A percentile compares a stretch with the other conserved stretches of the same genome.
Evolutionary conservation across 257 asterid species (phyloP).

Genomic region (Salvia splendens): DNA sequence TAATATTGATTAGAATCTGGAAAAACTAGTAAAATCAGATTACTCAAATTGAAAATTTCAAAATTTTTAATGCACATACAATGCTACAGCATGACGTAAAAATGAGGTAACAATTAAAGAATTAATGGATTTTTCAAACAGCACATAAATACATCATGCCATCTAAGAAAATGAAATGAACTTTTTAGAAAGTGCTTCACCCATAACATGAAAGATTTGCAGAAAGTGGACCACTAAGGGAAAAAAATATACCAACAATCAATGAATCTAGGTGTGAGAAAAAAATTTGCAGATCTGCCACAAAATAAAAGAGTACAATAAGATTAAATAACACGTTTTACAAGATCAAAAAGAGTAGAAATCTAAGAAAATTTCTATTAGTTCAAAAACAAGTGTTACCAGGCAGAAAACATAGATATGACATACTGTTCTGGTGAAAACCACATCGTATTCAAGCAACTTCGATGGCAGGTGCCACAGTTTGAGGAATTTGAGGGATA

Average conservation of each 20-base stretch:
- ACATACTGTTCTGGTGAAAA: background rate
- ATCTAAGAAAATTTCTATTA: background rate
- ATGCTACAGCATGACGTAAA: conserved; percentile 21
- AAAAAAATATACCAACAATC: background rate
- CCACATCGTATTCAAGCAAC: conserved; percentile 23
- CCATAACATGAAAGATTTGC: conserved; percentile 12
- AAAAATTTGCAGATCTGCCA: background rate
- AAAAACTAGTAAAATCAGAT: background rate
- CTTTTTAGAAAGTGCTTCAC: conserved; percentile 3
- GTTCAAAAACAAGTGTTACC: conserved; percentile 14
- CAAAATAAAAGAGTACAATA: conserved; percentile 10
- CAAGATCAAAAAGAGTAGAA: conserved; percentile 18
- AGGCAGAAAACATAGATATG: background rate
- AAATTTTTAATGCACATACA: background rate
- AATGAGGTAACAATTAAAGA: conserved; percentile 21
- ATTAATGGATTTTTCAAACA: background rate
- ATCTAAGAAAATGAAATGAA: background rate
- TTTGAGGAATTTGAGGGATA: conserved; percentile 24
- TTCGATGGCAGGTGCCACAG: conserved; percentile 36
- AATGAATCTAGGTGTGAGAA: background rate
- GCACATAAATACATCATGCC: background rate
- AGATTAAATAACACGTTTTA: background rate
- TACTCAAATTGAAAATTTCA: background rate
- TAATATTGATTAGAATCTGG: no score
- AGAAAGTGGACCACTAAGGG: conserved; percentile 20